Conservation (phyloP, 2,329 filamentous ascomycete species). For the Orbilia quercus region DNA sequence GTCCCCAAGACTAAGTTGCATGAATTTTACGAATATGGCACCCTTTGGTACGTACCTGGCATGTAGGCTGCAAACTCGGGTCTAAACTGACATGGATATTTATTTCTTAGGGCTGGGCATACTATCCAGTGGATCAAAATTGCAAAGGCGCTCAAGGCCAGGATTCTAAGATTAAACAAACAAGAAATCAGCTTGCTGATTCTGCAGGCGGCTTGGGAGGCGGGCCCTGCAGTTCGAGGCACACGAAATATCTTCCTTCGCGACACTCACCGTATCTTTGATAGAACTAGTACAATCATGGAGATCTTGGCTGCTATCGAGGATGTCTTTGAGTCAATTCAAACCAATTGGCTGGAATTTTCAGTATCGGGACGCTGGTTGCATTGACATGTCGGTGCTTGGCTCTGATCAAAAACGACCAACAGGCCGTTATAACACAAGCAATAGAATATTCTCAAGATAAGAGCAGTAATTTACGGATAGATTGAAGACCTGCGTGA, state of each 20-base stretch:
- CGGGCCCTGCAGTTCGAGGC: constrained; percentile 62
- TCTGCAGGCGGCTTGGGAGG: constrained; percentile 67
- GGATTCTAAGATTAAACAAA: constrained; percentile 68
- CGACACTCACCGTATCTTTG: constrained; percentile 63
- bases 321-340: constrained; percentile 61
- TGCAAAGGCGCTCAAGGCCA: constrained; percentile 66
- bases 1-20: constrained; percentile 68
- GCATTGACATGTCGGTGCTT: constrained; percentile 57
- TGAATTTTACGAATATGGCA: constrained; percentile 69
- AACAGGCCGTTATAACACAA: constrained; percentile 27
- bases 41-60: constrained; percentile 16
- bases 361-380: constrained; percentile 56
- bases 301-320: constrained; percentile 41
- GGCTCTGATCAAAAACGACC: constrained; percentile 37
- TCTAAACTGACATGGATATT: constrained; percentile 46
- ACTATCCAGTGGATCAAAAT: constrained; percentile 71
- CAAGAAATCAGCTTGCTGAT: constrained; percentile 66
- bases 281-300: constrained; percentile 61
- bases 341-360: constrained; percentile 67
- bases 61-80: too few species aligned
- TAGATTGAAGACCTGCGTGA: constrained; percentile 55
- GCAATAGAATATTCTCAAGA: constrained; percentile 42
- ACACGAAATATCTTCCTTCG: constrained; percentile 58
- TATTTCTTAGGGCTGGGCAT: constrained; percentile 65
- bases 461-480: constrained; percentile 47